Evolutionary conservation across 257 asterid genomes (phyloP), one percentile per base, ranked within the genome.

Genomic region (Mentha longifolia): DNA sequence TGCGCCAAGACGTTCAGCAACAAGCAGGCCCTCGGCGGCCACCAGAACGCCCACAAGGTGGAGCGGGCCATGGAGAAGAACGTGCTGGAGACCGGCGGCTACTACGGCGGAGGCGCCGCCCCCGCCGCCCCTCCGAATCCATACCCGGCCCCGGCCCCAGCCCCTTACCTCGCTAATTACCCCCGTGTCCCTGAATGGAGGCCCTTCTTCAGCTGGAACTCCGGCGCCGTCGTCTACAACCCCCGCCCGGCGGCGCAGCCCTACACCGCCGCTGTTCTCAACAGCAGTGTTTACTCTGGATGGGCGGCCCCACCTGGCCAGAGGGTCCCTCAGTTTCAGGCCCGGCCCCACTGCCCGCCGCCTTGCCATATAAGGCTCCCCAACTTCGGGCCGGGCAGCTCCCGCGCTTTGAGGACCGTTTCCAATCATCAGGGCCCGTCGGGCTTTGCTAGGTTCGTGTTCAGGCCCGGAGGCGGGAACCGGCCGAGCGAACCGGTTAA

Each of bases 31-130:
- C 28, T 72, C 3, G 70, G 76, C 2, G 76, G 76, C 30, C 76
- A 72, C 46, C 76, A 72, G 8, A 72, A 72, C 9, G 70, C 70
- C 2, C 76, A 72, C 70, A 72, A 72, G 13, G 42, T 72, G 35
- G 64, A 72, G 64, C 31, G 76, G 7, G 3, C 46, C 2, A 3
- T 72, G 20, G 70, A 50, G 62, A 72, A 51, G 9, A 50, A 25
- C 2, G 13, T 3, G 35, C 64, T 37, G 6, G 76, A 72, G 0
- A 15, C 17, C 35, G 1, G 6, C 13, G 41, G 12, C 46, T 41
- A 6, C 46, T 41, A 6, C 46, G 46, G 46, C 42, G 42, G 42
- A 1, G 42, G 9, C 25, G 25, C 1, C 25, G n/a, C n/a, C n/a
- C n/a, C n/a, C 45, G 45, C 10, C 11, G 8, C 45, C 45, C 7